Conservation (phyloP, 805 yeast species). For the Cyberlindnera subsufficiens region DNA sequence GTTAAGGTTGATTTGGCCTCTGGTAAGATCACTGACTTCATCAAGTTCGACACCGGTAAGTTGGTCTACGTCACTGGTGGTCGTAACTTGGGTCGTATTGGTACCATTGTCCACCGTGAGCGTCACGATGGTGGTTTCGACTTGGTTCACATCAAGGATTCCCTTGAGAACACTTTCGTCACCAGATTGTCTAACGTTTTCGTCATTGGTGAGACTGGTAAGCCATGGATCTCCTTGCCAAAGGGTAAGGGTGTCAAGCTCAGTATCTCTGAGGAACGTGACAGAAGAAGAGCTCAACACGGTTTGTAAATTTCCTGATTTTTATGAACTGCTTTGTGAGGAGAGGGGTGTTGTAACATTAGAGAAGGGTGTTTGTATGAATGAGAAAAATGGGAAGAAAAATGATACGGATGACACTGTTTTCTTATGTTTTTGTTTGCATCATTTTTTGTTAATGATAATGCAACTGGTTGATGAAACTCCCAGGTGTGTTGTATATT, state of each 20-base stretch:
- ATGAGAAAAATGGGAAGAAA: constrained; percentile 4
- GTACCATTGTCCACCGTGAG: constrained; percentile 93
- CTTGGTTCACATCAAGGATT: constrained; percentile 93
- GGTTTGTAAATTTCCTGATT: constrained; percentile 44
- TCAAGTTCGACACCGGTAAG: constrained; percentile 91
- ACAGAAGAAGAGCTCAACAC: constrained; percentile 86
- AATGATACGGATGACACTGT: constrained; percentile 10
- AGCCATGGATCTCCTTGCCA: constrained; percentile 92
- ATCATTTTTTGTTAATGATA: constrained; percentile 21
- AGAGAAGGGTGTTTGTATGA: constrained; percentile 2
- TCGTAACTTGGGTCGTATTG: constrained; percentile 97
- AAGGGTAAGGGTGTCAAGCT: constrained; percentile 99
- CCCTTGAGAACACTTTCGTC: constrained; percentile 91
- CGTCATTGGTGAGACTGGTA: constrained; percentile 92
- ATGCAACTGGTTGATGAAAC: constrained; percentile 3
- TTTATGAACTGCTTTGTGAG: neutral
- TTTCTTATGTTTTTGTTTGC: constrained; percentile 19
- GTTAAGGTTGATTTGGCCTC: constrained; percentile 95
- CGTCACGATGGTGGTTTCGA: constrained; percentile 98
- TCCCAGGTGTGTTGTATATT: constrained; percentile 5
- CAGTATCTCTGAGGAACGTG: constrained; percentile 95
- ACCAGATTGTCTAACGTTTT: constrained; percentile 92
- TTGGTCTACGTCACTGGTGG: constrained; percentile 95
- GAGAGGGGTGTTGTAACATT: constrained; percentile 1
- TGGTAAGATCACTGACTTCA: constrained; percentile 86